Evolutionary conservation across 2,329 filamentous ascomycete genomes (phyloP).

Genomic region (Annulohypoxylon truncatum): DNA sequence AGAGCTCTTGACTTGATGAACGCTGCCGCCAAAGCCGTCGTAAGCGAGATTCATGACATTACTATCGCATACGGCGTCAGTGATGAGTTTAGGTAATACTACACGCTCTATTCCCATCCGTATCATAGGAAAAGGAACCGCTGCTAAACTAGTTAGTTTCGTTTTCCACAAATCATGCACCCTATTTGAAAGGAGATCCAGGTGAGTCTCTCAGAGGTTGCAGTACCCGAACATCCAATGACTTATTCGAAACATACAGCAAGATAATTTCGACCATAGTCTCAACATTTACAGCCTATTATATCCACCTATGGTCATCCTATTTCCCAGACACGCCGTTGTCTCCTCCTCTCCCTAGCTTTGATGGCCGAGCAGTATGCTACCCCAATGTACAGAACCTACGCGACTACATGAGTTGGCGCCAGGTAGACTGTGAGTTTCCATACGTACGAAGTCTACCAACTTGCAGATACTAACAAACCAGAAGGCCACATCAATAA

Average conservation of each 20-base stretch:
- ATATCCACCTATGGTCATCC: conserved; percentile 81
- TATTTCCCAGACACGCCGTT: conserved; percentile 80
- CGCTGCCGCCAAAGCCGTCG: conserved; percentile 83
- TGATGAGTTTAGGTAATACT: conserved; percentile 83
- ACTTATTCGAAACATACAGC: conserved; percentile 57
- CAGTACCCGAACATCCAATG: background rate
- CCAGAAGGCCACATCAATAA: conserved; percentile 91
- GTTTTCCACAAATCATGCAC: conserved; percentile 85
- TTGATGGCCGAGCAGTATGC: conserved; percentile 90
- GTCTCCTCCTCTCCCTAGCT: conserved; percentile 82
- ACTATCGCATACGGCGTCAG: conserved; percentile 91
- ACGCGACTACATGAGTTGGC: conserved; percentile 95
- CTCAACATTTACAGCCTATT: conserved; percentile 93
- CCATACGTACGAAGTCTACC: background rate
- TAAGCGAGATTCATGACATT: conserved; percentile 86
- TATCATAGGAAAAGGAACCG: background rate
- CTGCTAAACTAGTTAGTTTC: conserved; percentile 68
- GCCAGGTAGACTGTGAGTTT: conserved; percentile 91
- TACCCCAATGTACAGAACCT: conserved; percentile 87
- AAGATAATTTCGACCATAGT: conserved; percentile 93
- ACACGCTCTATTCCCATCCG: background rate
- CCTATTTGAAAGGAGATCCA: conserved; percentile 86
- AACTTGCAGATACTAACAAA: conserved; percentile 37
- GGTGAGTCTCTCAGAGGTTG: conserved; percentile 60
- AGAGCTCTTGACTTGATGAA: conserved; percentile 95